A percentile compares a stretch with the other conserved stretches of the same genome.
Evolutionary conservation across 2,329 filamentous ascomycete species (phyloP).

Genomic region (Fusarium sp.): DNA sequence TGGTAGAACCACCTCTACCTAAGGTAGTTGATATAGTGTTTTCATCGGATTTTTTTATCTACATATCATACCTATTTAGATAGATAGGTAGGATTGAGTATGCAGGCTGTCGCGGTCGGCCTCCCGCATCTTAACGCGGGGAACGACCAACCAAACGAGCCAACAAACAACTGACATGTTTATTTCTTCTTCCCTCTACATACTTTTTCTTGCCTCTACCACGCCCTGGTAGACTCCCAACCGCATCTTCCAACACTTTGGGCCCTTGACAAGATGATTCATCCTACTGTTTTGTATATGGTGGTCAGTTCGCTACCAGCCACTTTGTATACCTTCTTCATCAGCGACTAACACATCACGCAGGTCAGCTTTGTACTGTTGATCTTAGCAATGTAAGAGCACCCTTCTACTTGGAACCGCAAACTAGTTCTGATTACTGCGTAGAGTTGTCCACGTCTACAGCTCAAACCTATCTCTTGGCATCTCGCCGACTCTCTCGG

Average conservation of each 20-base stretch:
- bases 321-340: no score
- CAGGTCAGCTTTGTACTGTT: conserved; percentile 47
- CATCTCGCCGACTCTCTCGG: conserved; percentile 48
- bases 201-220: not conserved
- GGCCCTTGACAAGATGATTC: conserved; percentile 35
- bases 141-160: no score
- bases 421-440: conserved; percentile 3
- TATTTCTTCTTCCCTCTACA: not conserved
- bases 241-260: no score
- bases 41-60: no score
- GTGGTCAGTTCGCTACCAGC: conserved; percentile 38
- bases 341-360: not conserved
- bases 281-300: conserved; percentile 46
- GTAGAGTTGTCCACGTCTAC: conserved; percentile 53
- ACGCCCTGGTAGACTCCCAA: no score
- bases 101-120: no score
- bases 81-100: no score
- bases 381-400: conserved; percentile 46
- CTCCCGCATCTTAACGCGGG: no score
- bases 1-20: no score
- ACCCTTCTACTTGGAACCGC: not conserved
- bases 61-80: no score
- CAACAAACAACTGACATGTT: no score
- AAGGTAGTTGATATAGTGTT: no score
- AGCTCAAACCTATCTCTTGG: conserved; percentile 53